phyloP scores from a whole-genome alignment of 371 early-diverging fungal genomes.

The Rhizopus sp. region DNA sequence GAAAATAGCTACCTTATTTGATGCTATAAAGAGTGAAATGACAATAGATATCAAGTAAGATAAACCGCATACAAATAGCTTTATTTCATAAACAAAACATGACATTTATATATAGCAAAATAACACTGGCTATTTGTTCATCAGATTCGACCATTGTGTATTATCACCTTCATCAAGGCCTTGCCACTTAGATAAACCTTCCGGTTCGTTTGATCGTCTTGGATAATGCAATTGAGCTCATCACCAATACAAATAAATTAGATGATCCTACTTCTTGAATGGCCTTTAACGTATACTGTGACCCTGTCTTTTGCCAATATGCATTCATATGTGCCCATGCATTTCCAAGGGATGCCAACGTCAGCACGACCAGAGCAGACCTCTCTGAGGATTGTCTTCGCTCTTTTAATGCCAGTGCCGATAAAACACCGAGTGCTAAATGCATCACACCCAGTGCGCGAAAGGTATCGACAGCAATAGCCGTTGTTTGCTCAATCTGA shows the following conservation, averaged over 20 bases:
- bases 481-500: conserved; percentile 19
- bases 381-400: conserved; percentile 35
- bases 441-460: conserved; percentile 41
- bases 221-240: conserved; percentile 31
- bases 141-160: conserved; percentile 49
- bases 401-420: conserved; percentile 37
- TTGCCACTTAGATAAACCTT: conserved; percentile 18
- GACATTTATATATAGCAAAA: conserved; percentile 16
- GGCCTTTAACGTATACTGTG: conserved; percentile 31
- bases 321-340: conserved; percentile 31
- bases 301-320: conserved; percentile 21
- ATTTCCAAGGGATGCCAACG: conserved; percentile 37
- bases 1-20: conserved; percentile 21
- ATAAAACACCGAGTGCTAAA: conserved; percentile 34
- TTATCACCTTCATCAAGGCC: conserved; percentile 27
- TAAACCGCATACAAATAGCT: not conserved
- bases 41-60: conserved; percentile 7
- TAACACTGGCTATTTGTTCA: conserved; percentile 49
- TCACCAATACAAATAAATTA: conserved; percentile 26
- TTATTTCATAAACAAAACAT: not conserved
- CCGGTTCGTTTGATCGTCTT: conserved; percentile 42
- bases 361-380: conserved; percentile 37
- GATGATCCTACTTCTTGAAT: conserved; percentile 34
- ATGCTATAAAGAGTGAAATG: conserved; percentile 4
- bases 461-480: conserved; percentile 31